Conservation (phyloP, 441 rosid genomes). For the Corymbia calophylla region DNA sequence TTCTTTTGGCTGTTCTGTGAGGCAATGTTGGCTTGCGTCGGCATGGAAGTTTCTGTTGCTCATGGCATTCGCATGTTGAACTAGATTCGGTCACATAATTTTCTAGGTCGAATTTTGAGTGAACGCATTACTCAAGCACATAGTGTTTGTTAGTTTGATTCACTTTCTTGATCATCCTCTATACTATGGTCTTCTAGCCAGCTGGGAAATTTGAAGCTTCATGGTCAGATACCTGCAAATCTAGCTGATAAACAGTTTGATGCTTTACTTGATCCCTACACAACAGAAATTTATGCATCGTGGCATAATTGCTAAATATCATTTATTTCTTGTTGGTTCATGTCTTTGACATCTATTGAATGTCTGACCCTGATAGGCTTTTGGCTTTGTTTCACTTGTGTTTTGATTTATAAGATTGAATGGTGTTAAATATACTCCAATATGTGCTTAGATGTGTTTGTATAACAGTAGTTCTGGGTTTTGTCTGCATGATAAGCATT, state of each 20-base stretch:
- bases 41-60: background rate
- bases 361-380: background rate
- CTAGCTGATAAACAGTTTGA: background rate
- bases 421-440: background rate
- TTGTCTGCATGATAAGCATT: background rate
- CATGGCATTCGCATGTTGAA: background rate
- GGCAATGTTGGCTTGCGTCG: background rate
- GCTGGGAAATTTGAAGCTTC: background rate
- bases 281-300: background rate
- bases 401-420: background rate
- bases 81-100: background rate
- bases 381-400: background rate
- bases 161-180: background rate
- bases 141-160: background rate
- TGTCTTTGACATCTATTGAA: background rate
- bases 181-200: background rate
- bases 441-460: background rate
- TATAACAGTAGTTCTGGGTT: background rate
- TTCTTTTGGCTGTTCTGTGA: background rate
- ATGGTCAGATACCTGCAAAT: background rate
- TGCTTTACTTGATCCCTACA: background rate
- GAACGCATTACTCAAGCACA: background rate
- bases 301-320: background rate
- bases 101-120: background rate
- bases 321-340: background rate